Base-by-base conservation (phyloP, 768 basidiomycete species). In the Suillus clintonianus region DNA sequence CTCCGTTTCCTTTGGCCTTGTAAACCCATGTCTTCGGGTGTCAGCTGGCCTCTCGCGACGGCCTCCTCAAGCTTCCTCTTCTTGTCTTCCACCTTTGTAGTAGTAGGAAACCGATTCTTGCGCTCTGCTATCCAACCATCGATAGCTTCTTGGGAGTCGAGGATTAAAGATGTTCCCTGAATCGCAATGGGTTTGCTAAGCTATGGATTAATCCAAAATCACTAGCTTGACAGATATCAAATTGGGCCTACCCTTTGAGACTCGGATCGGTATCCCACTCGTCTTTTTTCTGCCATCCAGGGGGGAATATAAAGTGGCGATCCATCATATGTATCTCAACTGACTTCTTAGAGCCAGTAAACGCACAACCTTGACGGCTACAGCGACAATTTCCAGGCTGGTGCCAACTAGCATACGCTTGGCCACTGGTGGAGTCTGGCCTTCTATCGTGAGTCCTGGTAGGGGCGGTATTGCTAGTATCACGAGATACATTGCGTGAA, bases 321-420 rank as follows among this genome's bases (percentile, higher is more conserved):
- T 94, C 93, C 92, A 94, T 94, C 87, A 87, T 89, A 70, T 95
- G 94, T 34, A 79, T 81, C 73, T 94, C 89, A 17, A 94, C 85
- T 30, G 85, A 78, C 71, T 91, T 91, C 45, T 80, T 77, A 4
- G 91, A 89, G 39, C 90, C 92, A 43, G 78, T 78, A 69, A 92
- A 95, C 7, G 73, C 68, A 72, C 93, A 95, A n/a, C 82, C 81
- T 48, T 77, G 80, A 68, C 89, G 81, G 9, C 83, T 81, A 72
- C 92, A 94, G 60, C 83, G 82, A 65, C 67, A 72, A 67, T 79
- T 82, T 5, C 92, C 92, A 45, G 85, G 71, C 62, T 86, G 87
- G 70, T 89, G 87, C 88, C 88, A 89, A n/a, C 76, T 65, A 24
- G 68, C 71, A 71, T 69, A 32, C 5, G 68, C 64, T 59, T 69